Evolutionary conservation across 345 rosid genomes (phyloP), one percentile per base, ranked within the genome.

Genomic region (Bretschneidera sinensis): DNA sequence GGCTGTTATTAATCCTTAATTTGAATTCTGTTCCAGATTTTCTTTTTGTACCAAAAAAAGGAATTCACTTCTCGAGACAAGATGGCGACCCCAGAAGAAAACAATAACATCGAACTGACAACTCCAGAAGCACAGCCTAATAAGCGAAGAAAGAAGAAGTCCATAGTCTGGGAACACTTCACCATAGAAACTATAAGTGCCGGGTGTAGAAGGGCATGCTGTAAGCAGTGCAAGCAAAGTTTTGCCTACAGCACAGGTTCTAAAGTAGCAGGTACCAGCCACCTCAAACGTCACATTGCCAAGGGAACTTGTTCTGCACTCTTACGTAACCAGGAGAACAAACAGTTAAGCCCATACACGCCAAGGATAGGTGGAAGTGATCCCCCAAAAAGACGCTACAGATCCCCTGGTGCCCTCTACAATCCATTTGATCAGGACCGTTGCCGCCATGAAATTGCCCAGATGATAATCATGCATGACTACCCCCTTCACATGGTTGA

Each of bases 181-280:
- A 87, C 97, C 1, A 82, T 92, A 24, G 87, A 89, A 72, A 61
- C 56, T 0, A 86, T 90, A 0, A 76, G 92, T 48, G 68, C 92
- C 2, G 87, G 79, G 52, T 81, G 91, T 72, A 83, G 94, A 74
- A 82, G 98, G 64, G 98, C 96, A 33, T 81, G 72, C 68, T 92
- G 98, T 78, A 92, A 89, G 57, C 91, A 79, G 59, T 92, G 98
- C 87, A 92, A 84, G 63, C 96, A 89, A 76, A 92, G 94, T 69
- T 92, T 92, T 78, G 97, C 97, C n/a, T 92, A 92, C 57, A 89
- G 98, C 75, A 87, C 85, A 1, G 98, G 98, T 57, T 73, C 86
- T 0, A 89, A 92, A 71, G 98, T 92, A 5, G 95, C 97, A 57
- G 97, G 98, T 16, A 92, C 98, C 39, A 89, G 97, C 70, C 98